These are phyloP conservation scores for Talaromyces wortmannii DNA, from an alignment of 495 filamentous ascomycete species.

Conservation along the genomic window DNA sequence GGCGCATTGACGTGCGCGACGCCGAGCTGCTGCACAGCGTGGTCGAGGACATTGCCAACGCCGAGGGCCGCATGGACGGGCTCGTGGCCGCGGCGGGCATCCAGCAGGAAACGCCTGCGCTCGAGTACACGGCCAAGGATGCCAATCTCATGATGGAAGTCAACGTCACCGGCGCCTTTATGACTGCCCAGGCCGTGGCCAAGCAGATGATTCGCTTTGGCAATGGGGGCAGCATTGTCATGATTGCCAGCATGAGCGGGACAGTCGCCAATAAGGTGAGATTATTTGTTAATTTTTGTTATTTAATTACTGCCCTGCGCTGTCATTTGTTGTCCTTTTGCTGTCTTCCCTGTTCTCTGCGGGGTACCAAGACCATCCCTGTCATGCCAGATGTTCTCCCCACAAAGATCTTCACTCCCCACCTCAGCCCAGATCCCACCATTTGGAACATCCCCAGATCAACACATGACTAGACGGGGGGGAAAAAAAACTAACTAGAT, in stretches of 20 bases:
- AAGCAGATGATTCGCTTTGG: constrained; percentile 71
- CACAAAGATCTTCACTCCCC: constrained; percentile 2
- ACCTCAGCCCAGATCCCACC: neutral
- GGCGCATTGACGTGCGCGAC: constrained; percentile 80
- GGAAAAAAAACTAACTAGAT: neutral
- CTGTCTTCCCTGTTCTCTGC: neutral
- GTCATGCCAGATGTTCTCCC: neutral
- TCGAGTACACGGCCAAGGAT: constrained; percentile 62
- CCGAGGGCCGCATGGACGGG: constrained; percentile 68
- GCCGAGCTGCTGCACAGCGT: constrained; percentile 59
- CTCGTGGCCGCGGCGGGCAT: constrained; percentile 72
- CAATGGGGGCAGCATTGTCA: constrained; percentile 61
- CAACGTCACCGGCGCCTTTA: constrained; percentile 73
- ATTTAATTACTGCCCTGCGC: neutral
- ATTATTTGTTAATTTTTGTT: neutral
- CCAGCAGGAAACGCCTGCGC: constrained; percentile 61
- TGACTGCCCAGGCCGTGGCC: constrained; percentile 64
- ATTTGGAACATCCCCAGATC: too few relatives aligned
- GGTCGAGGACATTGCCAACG: constrained; percentile 59
- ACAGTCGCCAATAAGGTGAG: constrained; percentile 58
- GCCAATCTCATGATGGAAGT: constrained; percentile 65
- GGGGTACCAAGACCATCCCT: neutral
- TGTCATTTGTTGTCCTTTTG: neutral
- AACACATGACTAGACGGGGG: neutral
- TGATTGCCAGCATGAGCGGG: constrained; percentile 73